These are phyloP conservation scores for Microbotryum silenes-acaulis DNA, from an alignment of 1,284 basidiomycete species.

Conservation along the genomic window DNA sequence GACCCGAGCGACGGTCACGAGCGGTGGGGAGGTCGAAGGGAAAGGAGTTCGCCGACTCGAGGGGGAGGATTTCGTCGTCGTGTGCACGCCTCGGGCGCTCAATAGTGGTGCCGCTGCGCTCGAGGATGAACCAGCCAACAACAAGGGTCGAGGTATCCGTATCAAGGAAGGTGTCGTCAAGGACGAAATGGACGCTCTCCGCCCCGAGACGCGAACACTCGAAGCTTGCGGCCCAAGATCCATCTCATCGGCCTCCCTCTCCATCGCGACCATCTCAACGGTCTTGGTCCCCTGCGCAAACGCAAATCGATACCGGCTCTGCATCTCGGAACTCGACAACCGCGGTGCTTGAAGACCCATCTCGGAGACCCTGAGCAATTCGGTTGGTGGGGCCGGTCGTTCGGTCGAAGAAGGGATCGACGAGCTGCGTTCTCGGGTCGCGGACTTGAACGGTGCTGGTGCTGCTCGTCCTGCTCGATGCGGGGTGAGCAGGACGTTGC, in stretches of 20 bases:
- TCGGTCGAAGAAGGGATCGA: background rate
- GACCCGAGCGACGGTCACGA: background rate
- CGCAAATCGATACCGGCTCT: constrained; percentile 23
- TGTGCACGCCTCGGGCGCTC: constrained; percentile 2
- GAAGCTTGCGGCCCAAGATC: constrained; percentile 13
- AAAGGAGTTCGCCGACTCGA: background rate
- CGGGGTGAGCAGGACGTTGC: background rate
- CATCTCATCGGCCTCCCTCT: constrained; percentile 22
- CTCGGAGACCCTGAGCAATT: constrained; percentile 21
- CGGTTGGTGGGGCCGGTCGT: constrained; percentile 8
- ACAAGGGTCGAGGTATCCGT: no score
- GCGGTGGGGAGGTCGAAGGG: constrained; percentile 5
- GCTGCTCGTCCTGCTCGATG: background rate
- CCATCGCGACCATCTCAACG: background rate
- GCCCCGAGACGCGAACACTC: constrained; percentile 8
- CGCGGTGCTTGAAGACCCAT: constrained; percentile 17
- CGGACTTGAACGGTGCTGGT: background rate
- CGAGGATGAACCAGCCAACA: no score
- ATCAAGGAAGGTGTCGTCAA: background rate
- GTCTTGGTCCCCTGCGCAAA: constrained; percentile 13
- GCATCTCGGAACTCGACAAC: constrained; percentile 21
- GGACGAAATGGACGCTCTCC: constrained; percentile 21
- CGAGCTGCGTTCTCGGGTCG: background rate
- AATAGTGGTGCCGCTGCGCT: background rate
- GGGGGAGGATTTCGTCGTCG: background rate